Percentiles rank a stretch among this genome's conserved stretches.
Evolutionary conservation across 768 basidiomycete genomes (phyloP).

Genomic region (Boletus barrowsii): DNA sequence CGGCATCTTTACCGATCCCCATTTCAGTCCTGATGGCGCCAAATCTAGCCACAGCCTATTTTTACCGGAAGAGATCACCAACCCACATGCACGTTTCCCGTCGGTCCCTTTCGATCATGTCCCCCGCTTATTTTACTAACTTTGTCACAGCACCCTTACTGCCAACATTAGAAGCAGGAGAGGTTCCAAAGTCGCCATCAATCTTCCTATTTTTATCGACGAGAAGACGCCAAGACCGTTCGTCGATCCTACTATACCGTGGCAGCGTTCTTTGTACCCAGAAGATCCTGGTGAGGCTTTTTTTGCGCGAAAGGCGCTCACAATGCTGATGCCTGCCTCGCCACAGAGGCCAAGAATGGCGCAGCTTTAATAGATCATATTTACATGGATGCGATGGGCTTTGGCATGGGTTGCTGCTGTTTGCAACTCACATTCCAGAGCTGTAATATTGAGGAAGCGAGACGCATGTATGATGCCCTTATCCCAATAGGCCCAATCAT

Average conservation of each 20-base stretch:
- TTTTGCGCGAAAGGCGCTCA: constrained; percentile 4
- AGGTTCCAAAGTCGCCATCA: constrained; percentile 93
- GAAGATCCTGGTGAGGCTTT: constrained; percentile 72
- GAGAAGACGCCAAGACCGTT: constrained; percentile 84
- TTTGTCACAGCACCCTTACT: constrained; percentile 76
- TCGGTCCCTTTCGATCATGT: constrained; percentile 43
- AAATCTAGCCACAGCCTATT: constrained; percentile 91
- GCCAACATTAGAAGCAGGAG: constrained; percentile 90
- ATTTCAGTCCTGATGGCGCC: constrained; percentile 69
- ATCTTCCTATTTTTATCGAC: constrained; percentile 91
- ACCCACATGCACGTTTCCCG: constrained; percentile 98
- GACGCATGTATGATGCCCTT: constrained; percentile 93
- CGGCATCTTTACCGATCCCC: constrained; percentile 91
- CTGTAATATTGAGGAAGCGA: constrained; percentile 88
- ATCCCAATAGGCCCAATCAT: constrained; percentile 94
- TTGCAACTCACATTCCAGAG: constrained; percentile 97
- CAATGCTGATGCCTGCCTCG: constrained; percentile 1
- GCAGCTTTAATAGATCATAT: constrained; percentile 89
- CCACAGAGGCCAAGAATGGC: constrained; percentile 80
- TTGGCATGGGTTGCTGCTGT: constrained; percentile 99
- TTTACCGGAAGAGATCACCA: constrained; percentile 92
- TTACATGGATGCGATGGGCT: constrained; percentile 99
- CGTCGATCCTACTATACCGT: constrained; percentile 89
- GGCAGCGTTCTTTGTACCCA: constrained; percentile 75
- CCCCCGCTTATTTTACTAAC: constrained; percentile 7